Percentiles rank a stretch among this genome's conserved stretches.
Evolutionary conservation across 768 basidiomycete species (phyloP).

Genomic region (Chalciporus pseudorubinellus): DNA sequence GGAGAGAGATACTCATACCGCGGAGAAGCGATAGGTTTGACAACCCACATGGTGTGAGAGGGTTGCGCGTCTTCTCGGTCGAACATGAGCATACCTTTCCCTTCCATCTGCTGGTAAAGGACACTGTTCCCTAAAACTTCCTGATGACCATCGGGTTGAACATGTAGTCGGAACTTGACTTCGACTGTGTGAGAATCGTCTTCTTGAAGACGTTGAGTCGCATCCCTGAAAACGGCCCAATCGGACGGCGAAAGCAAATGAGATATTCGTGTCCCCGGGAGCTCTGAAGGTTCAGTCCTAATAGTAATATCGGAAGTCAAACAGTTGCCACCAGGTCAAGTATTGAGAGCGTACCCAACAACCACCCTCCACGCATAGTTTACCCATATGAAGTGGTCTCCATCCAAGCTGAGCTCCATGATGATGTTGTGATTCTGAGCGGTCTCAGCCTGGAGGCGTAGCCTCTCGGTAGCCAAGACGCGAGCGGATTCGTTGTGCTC

Average conservation of each 20-base stretch:
- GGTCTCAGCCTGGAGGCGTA: slow-evolving; percentile 88
- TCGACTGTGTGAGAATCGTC: slow-evolving; percentile 96
- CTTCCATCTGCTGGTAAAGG: slow-evolving; percentile 88
- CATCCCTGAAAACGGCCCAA: slow-evolving; percentile 80
- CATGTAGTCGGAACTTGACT: slow-evolving; percentile 81
- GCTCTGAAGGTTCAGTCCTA: slow-evolving; percentile 80
- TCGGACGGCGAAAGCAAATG: slow-evolving; percentile 76
- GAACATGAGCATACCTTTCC: slow-evolving; percentile 97
- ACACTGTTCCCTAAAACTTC: slow-evolving; percentile 50
- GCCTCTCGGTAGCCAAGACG: slow-evolving; percentile 82
- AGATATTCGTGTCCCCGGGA: slow-evolving; percentile 79
- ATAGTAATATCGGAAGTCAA: slow-evolving; percentile 12
- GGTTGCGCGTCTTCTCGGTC: slow-evolving; percentile 85
- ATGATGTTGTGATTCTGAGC: slow-evolving; percentile 96
- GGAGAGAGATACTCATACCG: slow-evolving; percentile 67
- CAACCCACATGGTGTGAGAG: slow-evolving; percentile 98
- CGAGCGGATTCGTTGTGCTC: slow-evolving; percentile 74
- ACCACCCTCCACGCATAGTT: slow-evolving; percentile 95
- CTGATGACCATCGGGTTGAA: slow-evolving; percentile 57
- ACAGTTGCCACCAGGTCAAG: not conserved
- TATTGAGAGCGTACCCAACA: slow-evolving; percentile 62
- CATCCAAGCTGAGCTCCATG: slow-evolving; percentile 90
- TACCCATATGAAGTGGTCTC: slow-evolving; percentile 92
- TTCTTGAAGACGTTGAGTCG: slow-evolving; percentile 77
- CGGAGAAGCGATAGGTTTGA: slow-evolving; percentile 75